Evolutionary conservation across 805 yeast genomes (phyloP), one percentile per base, ranked within the genome.

Genomic region (Wickerhamomyces bovis): DNA sequence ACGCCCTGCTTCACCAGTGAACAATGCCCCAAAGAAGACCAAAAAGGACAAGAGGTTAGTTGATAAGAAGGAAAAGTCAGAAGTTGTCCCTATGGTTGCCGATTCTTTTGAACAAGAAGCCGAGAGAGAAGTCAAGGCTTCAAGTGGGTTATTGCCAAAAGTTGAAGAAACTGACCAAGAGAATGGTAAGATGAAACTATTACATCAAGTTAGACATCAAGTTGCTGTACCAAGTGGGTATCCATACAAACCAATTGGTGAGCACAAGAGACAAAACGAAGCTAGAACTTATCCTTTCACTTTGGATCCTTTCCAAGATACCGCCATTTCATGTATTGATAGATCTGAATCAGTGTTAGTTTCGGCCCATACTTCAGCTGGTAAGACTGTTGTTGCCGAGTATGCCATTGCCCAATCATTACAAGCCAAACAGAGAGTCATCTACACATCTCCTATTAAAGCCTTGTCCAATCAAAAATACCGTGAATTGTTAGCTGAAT

Each of bases 361-460:
- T 6, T 89, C 97, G 30, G 99, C 99, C 0, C 99, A 92, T 65
- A 92, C 99, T 0, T 92, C 98, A 4, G 99, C 99, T 0, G 99
- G 99, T 68, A 92, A 92, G 61, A 92, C 99, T 0, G 99, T 92
- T 9, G 97, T 94, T 18, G 99, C 99, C 0, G 99, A 92, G 62
- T 92, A 92, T 62, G 97, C 98, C 5, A 94, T 92, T 65, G 96
- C 98, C 95, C n/a, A 79, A 80, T 53, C 76, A 89, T 59, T 92
- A 86, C 63, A 89, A 85, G 96, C 90, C 95, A 30, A 92, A 88
- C 10, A 98, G 89, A 94, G 55, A 63, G 89, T 96, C 5, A 94
- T 92, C 42, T 92, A 92, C 65, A 92, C 99, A 0, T 90, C 97
- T 0, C 99, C 99, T 19, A 89, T 89, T 55, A 89, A 89, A 61